Evolutionary conservation across 768 basidiomycete genomes (phyloP).

Genomic region (Calocybe cyanea): DNA sequence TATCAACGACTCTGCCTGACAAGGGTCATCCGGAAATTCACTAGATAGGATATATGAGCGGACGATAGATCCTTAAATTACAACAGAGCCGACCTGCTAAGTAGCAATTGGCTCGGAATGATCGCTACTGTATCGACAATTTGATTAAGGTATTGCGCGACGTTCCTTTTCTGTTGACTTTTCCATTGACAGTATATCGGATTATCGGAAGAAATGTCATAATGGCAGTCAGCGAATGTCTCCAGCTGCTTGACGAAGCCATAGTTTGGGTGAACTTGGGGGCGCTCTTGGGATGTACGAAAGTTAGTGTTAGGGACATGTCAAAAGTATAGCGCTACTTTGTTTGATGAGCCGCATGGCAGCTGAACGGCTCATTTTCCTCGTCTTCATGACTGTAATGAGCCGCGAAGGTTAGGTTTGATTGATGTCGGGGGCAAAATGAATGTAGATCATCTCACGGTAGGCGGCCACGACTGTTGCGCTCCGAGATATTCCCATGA

Average conservation of each 20-base stretch:
- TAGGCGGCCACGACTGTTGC: conserved; percentile 57
- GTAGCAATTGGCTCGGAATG: conserved; percentile 43
- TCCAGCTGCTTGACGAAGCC: conserved; percentile 60
- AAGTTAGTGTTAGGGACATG: conserved; percentile 7
- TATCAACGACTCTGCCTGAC: conserved; percentile 47
- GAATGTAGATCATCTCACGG: conserved; percentile 32
- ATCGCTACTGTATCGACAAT: conserved; percentile 51
- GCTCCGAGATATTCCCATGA: conserved; percentile 71
- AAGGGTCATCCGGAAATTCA: conserved; percentile 53
- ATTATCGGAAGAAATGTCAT: conserved; percentile 37
- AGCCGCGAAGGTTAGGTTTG: background rate
- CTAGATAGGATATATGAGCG: conserved; percentile 22
- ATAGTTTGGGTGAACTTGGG: conserved; percentile 42
- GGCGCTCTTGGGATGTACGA: conserved; percentile 28
- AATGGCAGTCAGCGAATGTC: conserved; percentile 48
- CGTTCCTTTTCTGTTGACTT: conserved; percentile 48
- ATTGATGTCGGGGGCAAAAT: background rate
- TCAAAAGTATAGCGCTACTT: conserved; percentile 28
- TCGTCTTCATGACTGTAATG: conserved; percentile 46
- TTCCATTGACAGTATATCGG: conserved; percentile 56
- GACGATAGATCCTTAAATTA: background rate
- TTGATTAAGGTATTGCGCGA: conserved; percentile 47
- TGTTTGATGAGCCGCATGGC: conserved; percentile 49
- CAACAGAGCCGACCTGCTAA: conserved; percentile 40
- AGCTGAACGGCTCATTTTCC: conserved; percentile 34